Percentiles rank a stretch among this genome's conserved stretches.
Evolutionary conservation across 2,329 filamentous ascomycete species (phyloP).

Genomic region (Hypoxylon sp.): DNA sequence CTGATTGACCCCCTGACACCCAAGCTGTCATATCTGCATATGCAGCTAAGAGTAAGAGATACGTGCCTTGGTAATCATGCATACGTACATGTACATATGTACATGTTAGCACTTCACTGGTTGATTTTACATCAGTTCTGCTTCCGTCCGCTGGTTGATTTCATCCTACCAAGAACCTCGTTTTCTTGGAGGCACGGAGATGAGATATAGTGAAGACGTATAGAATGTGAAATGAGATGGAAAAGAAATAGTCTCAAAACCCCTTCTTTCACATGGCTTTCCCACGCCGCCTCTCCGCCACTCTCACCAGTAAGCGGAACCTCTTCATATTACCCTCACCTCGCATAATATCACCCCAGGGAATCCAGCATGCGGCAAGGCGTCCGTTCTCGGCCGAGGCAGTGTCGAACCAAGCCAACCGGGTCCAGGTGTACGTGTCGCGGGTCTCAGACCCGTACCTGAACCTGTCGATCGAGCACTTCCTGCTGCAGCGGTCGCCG

Average conservation of each 20-base stretch:
- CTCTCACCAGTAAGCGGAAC: neutral
- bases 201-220: neutral
- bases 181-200: neutral
- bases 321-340: neutral
- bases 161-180: neutral
- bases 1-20: neutral
- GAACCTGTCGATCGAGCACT: constrained; percentile 94
- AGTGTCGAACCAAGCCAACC: constrained; percentile 54
- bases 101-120: no score
- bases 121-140: constrained; percentile 11
- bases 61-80: no score
- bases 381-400: constrained; percentile 48
- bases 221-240: constrained; percentile 3
- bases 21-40: neutral
- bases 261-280: constrained; percentile 20
- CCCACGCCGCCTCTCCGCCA: constrained; percentile 22
- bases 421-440: constrained; percentile 75
- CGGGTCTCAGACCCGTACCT: constrained; percentile 77
- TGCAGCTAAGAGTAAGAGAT: neutral
- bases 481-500: constrained; percentile 78
- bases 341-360: neutral
- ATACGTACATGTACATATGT: no score
- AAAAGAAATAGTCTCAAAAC: constrained; percentile 3
- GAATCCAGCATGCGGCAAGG: neutral
- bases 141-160: constrained; percentile 19